Base-by-base conservation (phyloP, 148 eudicot species). In the Suaeda aralocaspica region DNA sequence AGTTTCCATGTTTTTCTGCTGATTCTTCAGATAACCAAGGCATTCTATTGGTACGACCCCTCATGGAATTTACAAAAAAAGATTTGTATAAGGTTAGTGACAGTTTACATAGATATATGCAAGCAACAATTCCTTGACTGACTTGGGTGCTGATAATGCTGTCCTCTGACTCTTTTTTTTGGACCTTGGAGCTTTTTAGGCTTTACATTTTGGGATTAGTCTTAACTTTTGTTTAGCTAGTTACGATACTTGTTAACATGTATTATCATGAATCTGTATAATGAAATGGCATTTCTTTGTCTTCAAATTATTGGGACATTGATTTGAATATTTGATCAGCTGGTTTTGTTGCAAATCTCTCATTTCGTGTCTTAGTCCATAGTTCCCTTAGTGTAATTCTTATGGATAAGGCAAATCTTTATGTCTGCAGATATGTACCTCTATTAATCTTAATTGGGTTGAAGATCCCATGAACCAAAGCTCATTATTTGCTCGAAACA, bases 381-480 rank as follows among this genome's bases (percentile, higher is more conserved):
- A 24, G 55, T 48, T 33, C 9, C 44, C 65, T 16, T 41, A n/a
- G 8, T 31, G n/a, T 64, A 24, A 48, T 30, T 66, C 26, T 50
- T 67, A 36, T 49, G 53, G 63, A 49, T 69, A 2, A 30, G 19
- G 25, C n/a, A 69, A 71, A 4, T 24, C 7, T 52, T 46, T 66
- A 68, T 58, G 21, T 63, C 64, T 77, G 79, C 85, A 94, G 99
- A 84, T 94, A 74, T 94, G 99, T 82, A 67, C 57, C 80, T 77
- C 74, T 68, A 80, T 66, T 64, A 78, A 81, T 74, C 96, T 82
- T 75, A 85, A 86, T 64, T 94, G 97, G 97, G 97, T 94, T 68
- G 99, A 94, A 82, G 97, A 94, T 84, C 99, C 99, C 36, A 79
- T 93, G 66, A 94, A 94, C 63, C 77, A 50, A 74, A 94, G 89